Evolutionary conservation across 345 rosid species (phyloP).

Genomic region (Acer campestre): DNA sequence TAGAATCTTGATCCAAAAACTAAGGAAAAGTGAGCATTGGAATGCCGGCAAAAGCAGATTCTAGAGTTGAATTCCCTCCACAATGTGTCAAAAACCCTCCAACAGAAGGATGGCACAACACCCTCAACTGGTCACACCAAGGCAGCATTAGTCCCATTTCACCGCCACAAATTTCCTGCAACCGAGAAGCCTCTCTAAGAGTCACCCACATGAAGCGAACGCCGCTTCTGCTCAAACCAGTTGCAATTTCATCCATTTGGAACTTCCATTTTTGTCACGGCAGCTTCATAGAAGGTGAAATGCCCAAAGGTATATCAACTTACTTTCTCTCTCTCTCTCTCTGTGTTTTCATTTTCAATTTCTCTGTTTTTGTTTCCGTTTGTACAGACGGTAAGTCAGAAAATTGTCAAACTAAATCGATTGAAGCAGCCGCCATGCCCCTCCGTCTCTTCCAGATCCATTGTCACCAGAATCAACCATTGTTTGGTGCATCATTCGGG

Average conservation of each 20-base stretch:
- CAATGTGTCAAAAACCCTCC: too few species aligned
- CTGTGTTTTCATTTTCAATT: too few species aligned
- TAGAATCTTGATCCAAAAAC: conserved; percentile 27
- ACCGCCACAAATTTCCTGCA: conserved; percentile 9
- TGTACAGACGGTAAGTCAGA: too few species aligned
- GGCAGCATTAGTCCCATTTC: conserved; percentile 23
- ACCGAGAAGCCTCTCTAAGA: conserved; percentile 32
- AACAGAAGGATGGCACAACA: conserved; percentile 28
- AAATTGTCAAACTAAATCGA: too few species aligned
- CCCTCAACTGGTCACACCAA: conserved; percentile 28
- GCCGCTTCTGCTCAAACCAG: conserved; percentile 29
- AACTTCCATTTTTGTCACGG: too few species aligned
- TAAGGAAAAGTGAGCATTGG: conserved; percentile 34
- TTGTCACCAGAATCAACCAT: too few species aligned
- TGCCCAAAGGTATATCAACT: conserved; percentile 27
- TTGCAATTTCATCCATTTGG: conserved; percentile 42
- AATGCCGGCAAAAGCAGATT: conserved; percentile 25
- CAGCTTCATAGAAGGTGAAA: too few species aligned
- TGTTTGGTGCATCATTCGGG: too few species aligned
- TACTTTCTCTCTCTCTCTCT: too few species aligned
- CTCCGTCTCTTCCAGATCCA: too few species aligned
- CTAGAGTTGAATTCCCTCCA: conserved; percentile 32
- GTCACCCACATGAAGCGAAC: conserved; percentile 38
- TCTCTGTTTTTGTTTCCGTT: background rate
- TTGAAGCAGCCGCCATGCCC: background rate